Base-by-base conservation (phyloP, 2,329 filamentous ascomycete genomes). In the Colletotrichum zoysiae region DNA sequence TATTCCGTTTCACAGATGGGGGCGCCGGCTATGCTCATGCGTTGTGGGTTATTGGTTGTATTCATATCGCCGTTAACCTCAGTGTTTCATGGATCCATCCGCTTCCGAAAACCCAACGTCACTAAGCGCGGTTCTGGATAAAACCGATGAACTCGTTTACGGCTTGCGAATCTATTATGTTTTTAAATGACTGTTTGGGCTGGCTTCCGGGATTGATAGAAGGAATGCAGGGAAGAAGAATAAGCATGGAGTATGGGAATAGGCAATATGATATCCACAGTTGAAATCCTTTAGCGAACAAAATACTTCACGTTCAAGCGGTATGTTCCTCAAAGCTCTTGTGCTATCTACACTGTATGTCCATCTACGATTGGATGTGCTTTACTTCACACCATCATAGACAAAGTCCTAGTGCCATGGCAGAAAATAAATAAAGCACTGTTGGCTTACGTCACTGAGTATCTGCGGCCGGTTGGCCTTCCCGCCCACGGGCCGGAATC, bases 21-120 rank as follows among this genome's bases (percentile, higher is more conserved):
- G 90, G 89, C 6, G 88, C 83, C 1, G 82, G 92, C 77, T 97
- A 95, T 78, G 89, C 86, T 14, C 90, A 86, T 79, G 89, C 89
- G 0, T 89, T 97, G 74, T 96, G 93, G 93, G 91, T 97, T 71
- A 94, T 95, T 77, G 95, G 95, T 3, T 84, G 91, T 50, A 90
- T 97, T 26, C 89, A 89, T 74, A 89, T 97, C 72, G 90, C 77
- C 0, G 81, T 95, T 35, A 93, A 95, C 78, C 50, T 95, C 59
- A 82, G 84, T 6, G 86, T 95, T 5, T 81, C 80, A 70, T 88
- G 86, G 86, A 85, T 88, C 11, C 79, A 81, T 35, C 88, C 89
- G 0, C 79, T 91, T 74, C 88, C 89, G 0, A 87, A 83, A 77
- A 85, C 85, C 2, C 86, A 88, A 38, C 70, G 67, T 20, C 70